Conservation (phyloP, 495 filamentous ascomycete species). For the Tuber magnatum region DNA sequence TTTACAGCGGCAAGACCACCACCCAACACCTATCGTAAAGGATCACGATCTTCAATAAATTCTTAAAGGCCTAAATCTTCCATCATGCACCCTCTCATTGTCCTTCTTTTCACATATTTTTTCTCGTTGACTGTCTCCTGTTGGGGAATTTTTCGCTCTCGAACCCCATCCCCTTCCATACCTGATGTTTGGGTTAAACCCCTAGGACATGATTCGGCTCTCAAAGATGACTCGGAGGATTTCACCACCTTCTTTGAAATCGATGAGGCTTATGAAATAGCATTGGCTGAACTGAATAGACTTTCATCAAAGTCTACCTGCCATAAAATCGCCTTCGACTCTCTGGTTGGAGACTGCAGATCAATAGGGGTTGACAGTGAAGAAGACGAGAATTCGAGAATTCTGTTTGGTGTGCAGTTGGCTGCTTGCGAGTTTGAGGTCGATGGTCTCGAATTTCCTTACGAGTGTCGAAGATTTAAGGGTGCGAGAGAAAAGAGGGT, state of each 20-base stretch:
- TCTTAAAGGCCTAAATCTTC: not conserved
- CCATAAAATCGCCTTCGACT: conserved; percentile 30
- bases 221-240: not conserved
- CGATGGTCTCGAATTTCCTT: conserved; percentile 33
- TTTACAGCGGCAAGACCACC: not conserved
- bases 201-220: not conserved
- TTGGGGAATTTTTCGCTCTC: not conserved
- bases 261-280: conserved; percentile 27
- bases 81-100: not conserved
- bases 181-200: not conserved
- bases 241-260: conserved; percentile 16
- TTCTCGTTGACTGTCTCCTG: not conserved
- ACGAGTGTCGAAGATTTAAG: conserved; percentile 24
- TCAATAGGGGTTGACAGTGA: conserved; percentile 11
- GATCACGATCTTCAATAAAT: not conserved
- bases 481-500: conserved; percentile 15
- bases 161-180: not conserved
- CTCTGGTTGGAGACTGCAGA: conserved; percentile 32
- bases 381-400: conserved; percentile 23
- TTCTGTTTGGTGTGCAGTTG: conserved; percentile 31
- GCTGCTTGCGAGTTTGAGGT: conserved; percentile 40
- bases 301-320: conserved; percentile 37
- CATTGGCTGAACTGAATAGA: conserved; percentile 23
- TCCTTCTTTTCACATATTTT: not conserved
- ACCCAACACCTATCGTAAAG: not conserved